Evolutionary conservation across 257 asterid species (phyloP), one percentile per base, ranked within the genome.

Genomic region (Anisodus acutangulus): DNA sequence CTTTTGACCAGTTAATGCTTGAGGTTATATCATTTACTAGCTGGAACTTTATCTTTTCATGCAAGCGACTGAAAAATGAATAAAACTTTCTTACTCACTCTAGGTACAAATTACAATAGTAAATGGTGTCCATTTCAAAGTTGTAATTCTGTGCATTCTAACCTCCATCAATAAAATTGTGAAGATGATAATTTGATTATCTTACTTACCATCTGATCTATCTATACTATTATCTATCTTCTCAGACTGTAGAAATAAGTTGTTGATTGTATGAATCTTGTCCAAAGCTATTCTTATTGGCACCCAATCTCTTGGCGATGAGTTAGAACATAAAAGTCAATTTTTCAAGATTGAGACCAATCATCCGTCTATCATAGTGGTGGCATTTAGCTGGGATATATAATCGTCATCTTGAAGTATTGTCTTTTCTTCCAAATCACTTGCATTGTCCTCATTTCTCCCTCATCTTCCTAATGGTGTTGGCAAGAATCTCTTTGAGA

Each of bases 241-340:
- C 68, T 62, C 6, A 19, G 3, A 31, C 37, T 8, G 11, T 3
- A 62, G 68, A 62, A 60, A 8, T 10, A 62, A 62, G 13, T 62
- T 31, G 6, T 19, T 60, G 68, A 53, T 51, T 12, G 2, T 22
- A 26, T 12, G 64, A 47, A 10, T 8, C 39, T 63, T 26, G 19
- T 78, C 59, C 39, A 82, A 51, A 57, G 58, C 54, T 78, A 72
- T 78, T 51, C 71, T 16, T 85, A 7, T 72, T 31, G 8, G 41
- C 9, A 26, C n/a, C 83, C 17, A 69, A 63, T 74, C 83, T 47
- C 68, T 82, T 1, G 80, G 80, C 54, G 47, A 62, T 37, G 78
- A 26, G 57, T 43, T 62, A 74, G 88, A 82, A 53, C 88, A 85
- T n/a, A 85, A 74, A 85, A 85, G 85, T 4, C 83, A 81, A 85